Conservation (phyloP, 2,329 filamentous ascomycete species). For the Lecanicillium sp. region DNA sequence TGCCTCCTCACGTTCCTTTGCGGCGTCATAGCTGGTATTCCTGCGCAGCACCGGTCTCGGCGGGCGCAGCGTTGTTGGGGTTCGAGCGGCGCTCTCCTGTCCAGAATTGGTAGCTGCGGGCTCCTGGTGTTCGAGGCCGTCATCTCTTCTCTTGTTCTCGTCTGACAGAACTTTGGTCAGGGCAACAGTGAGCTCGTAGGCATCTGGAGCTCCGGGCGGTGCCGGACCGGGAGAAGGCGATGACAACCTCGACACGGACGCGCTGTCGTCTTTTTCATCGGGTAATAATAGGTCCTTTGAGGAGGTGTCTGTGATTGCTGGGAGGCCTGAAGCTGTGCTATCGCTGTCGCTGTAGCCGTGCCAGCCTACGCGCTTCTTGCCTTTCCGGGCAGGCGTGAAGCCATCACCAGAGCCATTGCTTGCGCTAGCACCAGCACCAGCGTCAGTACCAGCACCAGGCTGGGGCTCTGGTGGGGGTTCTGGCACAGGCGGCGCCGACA, state of each 20-base stretch:
- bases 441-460: conserved; percentile 6
- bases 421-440: too few relatives aligned
- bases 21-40: conserved; percentile 34
- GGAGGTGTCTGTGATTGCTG: conserved; percentile 3
- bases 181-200: conserved; percentile 27
- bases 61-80: conserved; percentile 4
- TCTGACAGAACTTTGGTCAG: conserved; percentile 29
- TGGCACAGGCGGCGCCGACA: conserved; percentile 1
- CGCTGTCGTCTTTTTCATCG: conserved; percentile 8
- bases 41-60: conserved; percentile 27
- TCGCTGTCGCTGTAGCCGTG: conserved; percentile 21
- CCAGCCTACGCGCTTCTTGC: conserved; percentile 33
- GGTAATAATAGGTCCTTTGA: conserved; percentile 6
- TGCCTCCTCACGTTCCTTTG: conserved; percentile 29
- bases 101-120: neutral
- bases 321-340: too few relatives aligned
- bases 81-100: neutral
- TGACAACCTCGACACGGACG: conserved; percentile 12
- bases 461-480: neutral
- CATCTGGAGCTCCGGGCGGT: conserved; percentile 27
- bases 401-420: conserved; percentile 14
- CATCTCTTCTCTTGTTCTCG: conserved; percentile 14
- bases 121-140: neutral
- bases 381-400: conserved; percentile 23
- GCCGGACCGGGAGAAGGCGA: conserved; percentile 16